Evolutionary conservation across 2,329 filamentous ascomycete species (phyloP), one percentile per base, ranked within the genome.

Genomic region (Epichloe amarillans): DNA sequence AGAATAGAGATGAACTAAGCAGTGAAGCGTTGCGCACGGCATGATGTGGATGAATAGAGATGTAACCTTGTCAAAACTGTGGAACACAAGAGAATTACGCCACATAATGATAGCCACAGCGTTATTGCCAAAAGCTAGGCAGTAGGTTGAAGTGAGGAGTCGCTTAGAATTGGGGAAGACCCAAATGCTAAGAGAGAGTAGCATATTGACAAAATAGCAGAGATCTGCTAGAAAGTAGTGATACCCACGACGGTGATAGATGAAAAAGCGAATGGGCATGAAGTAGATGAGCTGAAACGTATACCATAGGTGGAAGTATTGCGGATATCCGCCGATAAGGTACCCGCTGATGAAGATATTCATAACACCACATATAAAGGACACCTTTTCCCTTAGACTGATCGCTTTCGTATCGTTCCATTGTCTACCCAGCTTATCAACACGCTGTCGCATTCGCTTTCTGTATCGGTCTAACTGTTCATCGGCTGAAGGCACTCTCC

Each of bases 31-130:
- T 5, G 86, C 91, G 57, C 90, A 95, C 1, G 93, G 93, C 91
- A 98, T 98, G 61, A 98, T 95, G 67, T 98, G 93, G 59, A 98
- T 96, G 71, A 98, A 98, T n/a, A 98, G 76, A 64, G 88, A 93
- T 12, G 90, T 94, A 54, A 97, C 89, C 69, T 98, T 98, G 75
- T 98, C 93, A 69, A 98, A 83, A 63, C 88, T 95, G 73, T 98
- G 93, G 67, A 98, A 98, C 45, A 98, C 93, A 62, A 98, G 79
- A 35, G 90, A 96, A 66, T 98, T 98, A 56, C 93, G 83, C 93
- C 93, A 98, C 90, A 98, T 93, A 64, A 93, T 89, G 65, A 98
- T 97, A 12, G 93, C 93, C 45, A 96, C 83, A 19, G 93, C 93
- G 64, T 98, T 98, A 69, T 98, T 98, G 55, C 93, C 93, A 63